Base-by-base conservation (phyloP, 208 protist genomes). In the Crithidia bombi region DNA sequence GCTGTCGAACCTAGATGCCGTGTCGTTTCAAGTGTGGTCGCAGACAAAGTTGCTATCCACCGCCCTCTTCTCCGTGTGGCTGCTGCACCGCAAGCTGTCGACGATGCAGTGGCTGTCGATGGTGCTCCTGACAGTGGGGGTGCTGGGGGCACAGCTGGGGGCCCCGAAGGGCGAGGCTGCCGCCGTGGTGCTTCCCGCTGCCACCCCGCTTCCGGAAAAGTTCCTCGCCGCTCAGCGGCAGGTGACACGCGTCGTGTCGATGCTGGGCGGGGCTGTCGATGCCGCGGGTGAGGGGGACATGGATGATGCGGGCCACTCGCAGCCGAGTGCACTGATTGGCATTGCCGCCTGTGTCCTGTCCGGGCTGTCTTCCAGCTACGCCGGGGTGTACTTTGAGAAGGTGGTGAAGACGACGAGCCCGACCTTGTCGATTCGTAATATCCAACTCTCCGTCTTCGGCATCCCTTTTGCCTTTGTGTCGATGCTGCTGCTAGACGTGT, bases 381-480 rank as follows among this genome's bases (percentile, higher is more conserved):
- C 90, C 11, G 72, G 78, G 35, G 90, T 95, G 52, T 95, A 95
- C 70, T 91, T 95, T 70, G 90, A 95, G 57, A 89, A 85, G 54
- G 78, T 93, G n/a, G 77, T 92, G 3, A 93, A 92, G 71, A 86
- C 84, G 14, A 89, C 85, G 3, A 69, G 75, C 11, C 79, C 86
- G 5, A 89, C 85, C 17, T 36, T 95, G 36, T 87, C 90, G 7
- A 77, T 90, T 14, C 80, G 90, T 23, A 95, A 95, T 73, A 87
- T 95, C 52, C 90, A 95, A 44, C 82, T 95, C 21, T 90, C 86
- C 4, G 23, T 89, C 38, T 93, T 95, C 76, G 77, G 74, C 44
- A 89, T 95, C 61, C 83, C 83, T 5, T 73, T 95, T 14, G 78
- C 83, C 1, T 67, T 79, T 28, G 1, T 84, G 3, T 89, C 85